These are phyloP conservation scores for Amanita rimosa DNA, from an alignment of 768 basidiomycete species.

Conservation along the genomic window DNA sequence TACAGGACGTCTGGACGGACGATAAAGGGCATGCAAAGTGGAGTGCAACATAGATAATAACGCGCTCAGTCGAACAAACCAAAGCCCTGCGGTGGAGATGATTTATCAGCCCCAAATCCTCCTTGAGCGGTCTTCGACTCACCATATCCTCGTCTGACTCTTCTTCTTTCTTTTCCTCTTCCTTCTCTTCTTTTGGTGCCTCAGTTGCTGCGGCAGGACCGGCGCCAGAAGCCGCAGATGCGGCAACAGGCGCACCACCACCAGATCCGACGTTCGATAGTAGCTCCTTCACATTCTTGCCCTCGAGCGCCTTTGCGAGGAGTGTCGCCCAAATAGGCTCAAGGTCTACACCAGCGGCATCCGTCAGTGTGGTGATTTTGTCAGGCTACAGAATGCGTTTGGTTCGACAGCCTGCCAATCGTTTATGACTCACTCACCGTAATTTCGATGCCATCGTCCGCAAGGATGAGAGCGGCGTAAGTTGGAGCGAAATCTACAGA, in stretches of 20 bases:
- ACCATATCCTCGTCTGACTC: slow-evolving; percentile 90
- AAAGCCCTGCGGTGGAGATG: slow-evolving; percentile 55
- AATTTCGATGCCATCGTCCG: slow-evolving; percentile 95
- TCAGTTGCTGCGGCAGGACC: slow-evolving; percentile 55
- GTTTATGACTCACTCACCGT: slow-evolving; percentile 50
- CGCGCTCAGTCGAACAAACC: slow-evolving; percentile 81
- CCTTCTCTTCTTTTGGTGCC: slow-evolving; percentile 68
- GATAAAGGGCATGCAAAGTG: neutral
- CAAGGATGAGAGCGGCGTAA: slow-evolving; percentile 97
- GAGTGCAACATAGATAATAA: slow-evolving; percentile 12
- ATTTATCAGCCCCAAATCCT: neutral
- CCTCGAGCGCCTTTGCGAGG: slow-evolving; percentile 95
- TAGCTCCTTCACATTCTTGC: slow-evolving; percentile 94
- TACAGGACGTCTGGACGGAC: neutral
- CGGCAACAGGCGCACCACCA: slow-evolving; percentile 73
- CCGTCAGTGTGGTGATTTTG: slow-evolving; percentile 80
- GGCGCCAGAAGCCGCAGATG: slow-evolving; percentile 40
- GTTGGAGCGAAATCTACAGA: slow-evolving; percentile 80
- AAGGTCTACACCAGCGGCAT: slow-evolving; percentile 73
- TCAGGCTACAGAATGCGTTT: slow-evolving; percentile 49
- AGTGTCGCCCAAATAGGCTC: slow-evolving; percentile 98
- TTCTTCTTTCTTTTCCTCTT: slow-evolving; percentile 83
- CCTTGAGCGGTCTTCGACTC: slow-evolving; percentile 14
- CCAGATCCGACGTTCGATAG: slow-evolving; percentile 92
- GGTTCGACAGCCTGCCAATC: too few relatives aligned